Conservation (phyloP, 2,329 filamentous ascomycete species). For the Leptodontidium sp. region DNA sequence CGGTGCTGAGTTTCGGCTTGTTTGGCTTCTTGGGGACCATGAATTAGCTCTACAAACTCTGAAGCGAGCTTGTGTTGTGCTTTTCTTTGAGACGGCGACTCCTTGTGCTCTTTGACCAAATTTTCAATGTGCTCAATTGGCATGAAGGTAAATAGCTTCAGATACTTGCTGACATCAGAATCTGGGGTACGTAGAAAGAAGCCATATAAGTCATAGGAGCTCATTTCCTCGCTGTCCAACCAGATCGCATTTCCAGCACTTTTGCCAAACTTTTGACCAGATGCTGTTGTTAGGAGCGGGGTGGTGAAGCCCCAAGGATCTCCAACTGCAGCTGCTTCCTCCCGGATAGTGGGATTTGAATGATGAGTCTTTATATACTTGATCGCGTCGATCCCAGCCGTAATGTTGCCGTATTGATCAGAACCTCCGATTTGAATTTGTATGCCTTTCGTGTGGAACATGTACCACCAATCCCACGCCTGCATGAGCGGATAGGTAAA, state of each 20-base stretch:
- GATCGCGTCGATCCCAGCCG: slow-evolving; percentile 86
- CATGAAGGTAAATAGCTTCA: slow-evolving; percentile 92
- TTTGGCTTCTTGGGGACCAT: slow-evolving; percentile 72
- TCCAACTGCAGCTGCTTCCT: slow-evolving; percentile 50
- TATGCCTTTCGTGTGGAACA: slow-evolving; percentile 73
- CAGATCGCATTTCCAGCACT: slow-evolving; percentile 93
- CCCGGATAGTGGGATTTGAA: slow-evolving; percentile 55
- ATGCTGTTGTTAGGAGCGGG: slow-evolving; percentile 84
- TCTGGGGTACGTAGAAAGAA: slow-evolving; percentile 89
- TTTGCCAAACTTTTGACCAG: slow-evolving; percentile 93
- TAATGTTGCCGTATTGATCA: slow-evolving; percentile 96
- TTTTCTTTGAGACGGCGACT: slow-evolving; percentile 73
- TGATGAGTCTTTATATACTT: slow-evolving; percentile 73
- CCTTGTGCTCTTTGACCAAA: slow-evolving; percentile 72
- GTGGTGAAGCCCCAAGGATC: slow-evolving; percentile 86
- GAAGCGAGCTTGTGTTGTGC: slow-evolving; percentile 86
- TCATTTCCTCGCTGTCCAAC: slow-evolving; percentile 85
- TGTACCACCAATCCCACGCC: slow-evolving; percentile 94
- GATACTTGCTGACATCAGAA: slow-evolving; percentile 78
- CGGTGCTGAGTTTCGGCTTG: slow-evolving; percentile 65
- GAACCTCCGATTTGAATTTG: slow-evolving; percentile 93
- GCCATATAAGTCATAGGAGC: slow-evolving; percentile 85
- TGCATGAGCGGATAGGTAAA: slow-evolving; percentile 94
- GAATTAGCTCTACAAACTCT: slow-evolving; percentile 82
- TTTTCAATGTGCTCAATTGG: slow-evolving; percentile 72